Evolutionary conservation across 257 asterid genomes (phyloP), one percentile per base, ranked within the genome.

Genomic region (Anisodus tanguticus): DNA sequence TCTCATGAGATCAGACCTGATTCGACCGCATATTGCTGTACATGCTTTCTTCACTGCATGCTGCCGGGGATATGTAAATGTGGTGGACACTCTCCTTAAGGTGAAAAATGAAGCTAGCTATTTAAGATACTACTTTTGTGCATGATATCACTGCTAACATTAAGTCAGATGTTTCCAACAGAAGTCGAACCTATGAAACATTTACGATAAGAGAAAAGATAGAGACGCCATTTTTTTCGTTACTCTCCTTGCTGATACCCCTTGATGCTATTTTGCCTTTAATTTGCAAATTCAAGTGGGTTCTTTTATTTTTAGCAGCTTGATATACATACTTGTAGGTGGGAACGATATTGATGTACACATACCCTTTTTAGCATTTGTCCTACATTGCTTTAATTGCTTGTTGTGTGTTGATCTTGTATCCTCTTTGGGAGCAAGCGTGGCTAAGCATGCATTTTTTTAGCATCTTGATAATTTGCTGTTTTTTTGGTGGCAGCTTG

Each of bases 11-110:
- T 88, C 97, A 82, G 97, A 94, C 79, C 91, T 94, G 78, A 90
- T 94, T 85, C 91, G 98, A 72, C 95, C 97, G 51, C 92, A 90
- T 43, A 83, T 87, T 68, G 98, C 95, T 19, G 89, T 88, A 70
- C 94, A 92, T 85, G 95, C 95, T 87, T 93, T 93, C 59, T 93
- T 91, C 85, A 89, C 89, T 83, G 98, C 97, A 81, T 92, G 95
- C 84, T 89, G 92, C 82, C 89, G 97, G 88, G 97, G 97, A 63
- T 94, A 88, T 79, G 86, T 84, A 70, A 90, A 92, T 85, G 91
- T 93, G 84, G 93, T 91, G 77, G 91, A 86, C 83, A 62, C 90
- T 87, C 92, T 94, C 81, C 53, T 91, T 83, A 89, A 91, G 97
- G 98, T 94, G 86, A 83, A 69, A 22, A 66, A 58, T 80, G 16